phyloP scores from a whole-genome alignment of 2,329 filamentous ascomycete species.

The Scytalidium sp. region DNA sequence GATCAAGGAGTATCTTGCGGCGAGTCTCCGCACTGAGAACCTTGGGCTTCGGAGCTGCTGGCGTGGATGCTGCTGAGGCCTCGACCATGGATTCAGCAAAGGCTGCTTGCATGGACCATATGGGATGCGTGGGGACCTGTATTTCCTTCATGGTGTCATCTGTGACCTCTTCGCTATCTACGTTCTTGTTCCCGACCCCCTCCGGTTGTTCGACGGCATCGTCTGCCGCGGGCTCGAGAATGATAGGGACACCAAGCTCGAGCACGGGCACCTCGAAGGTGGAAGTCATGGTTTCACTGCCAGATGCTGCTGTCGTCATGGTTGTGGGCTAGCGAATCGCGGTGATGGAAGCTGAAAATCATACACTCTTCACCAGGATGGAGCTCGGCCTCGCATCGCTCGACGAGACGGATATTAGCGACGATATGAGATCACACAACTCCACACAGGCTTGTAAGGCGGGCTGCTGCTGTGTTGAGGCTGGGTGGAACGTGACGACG shows the following conservation, averaged over 20 bases:
- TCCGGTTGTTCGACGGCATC: neutral
- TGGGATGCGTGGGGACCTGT: constrained; percentile 60
- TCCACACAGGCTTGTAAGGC: no score
- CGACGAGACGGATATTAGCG: neutral
- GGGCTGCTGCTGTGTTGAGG: no score
- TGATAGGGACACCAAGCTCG: constrained; percentile 1
- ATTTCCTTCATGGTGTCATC: constrained; percentile 6
- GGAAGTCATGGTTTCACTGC: neutral
- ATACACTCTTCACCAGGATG: neutral
- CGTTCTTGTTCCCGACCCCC: neutral
- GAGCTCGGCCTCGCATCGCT: neutral
- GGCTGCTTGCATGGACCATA: constrained; percentile 73
- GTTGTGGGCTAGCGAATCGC: neutral
- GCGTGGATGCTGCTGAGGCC: constrained; percentile 49
- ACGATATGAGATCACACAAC: no score
- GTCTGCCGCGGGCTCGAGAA: neutral
- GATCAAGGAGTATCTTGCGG: constrained; percentile 65
- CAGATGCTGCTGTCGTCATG: neutral
- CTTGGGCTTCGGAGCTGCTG: constrained; percentile 49
- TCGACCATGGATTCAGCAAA: constrained; percentile 82
- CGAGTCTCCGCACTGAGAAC: constrained; percentile 57
- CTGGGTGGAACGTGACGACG: no score
- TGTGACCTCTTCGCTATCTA: neutral
- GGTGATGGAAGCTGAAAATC: neutral
- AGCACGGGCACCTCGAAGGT: neutral